Evolutionary conservation across 2,329 filamentous ascomycete species (phyloP).

Genomic region (Fusarium incarnatum): DNA sequence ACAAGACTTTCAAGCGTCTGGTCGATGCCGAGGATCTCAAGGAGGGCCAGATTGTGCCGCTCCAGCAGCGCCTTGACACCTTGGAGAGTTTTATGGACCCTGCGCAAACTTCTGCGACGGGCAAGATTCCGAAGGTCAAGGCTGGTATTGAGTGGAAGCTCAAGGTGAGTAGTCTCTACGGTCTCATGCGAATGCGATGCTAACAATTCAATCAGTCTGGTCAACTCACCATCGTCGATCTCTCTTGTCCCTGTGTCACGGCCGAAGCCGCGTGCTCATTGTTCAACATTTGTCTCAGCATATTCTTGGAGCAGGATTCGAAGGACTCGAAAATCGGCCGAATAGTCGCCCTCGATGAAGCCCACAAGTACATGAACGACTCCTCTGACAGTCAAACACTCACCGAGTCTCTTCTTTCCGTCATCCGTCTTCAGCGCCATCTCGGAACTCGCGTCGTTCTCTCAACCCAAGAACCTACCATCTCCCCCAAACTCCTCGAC

Average conservation of each 20-base stretch:
- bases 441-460: neutral
- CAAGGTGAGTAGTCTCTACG: neutral
- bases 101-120: neutral
- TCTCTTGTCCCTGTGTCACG: neutral
- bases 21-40: neutral
- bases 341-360: neutral
- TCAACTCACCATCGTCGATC: neutral
- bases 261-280: neutral
- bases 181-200: neutral
- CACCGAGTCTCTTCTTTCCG: neutral
- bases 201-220: neutral
- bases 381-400: neutral
- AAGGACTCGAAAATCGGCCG: neutral
- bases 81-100: neutral
- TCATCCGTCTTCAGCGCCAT: neutral
- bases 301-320: neutral
- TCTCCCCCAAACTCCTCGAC: neutral
- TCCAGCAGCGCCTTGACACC: neutral
- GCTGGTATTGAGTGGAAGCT: neutral
- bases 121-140: neutral
- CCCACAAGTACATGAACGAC: slow-evolving; percentile 4
- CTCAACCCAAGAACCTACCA: neutral
- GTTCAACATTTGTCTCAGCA: slow-evolving; percentile 1
- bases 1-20: neutral
- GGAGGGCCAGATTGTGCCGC: neutral